Percentiles rank a stretch among this genome's conserved stretches.
Conservation (phyloP, 2,329 filamentous ascomycete species). For the Microdochium paspali region DNA sequence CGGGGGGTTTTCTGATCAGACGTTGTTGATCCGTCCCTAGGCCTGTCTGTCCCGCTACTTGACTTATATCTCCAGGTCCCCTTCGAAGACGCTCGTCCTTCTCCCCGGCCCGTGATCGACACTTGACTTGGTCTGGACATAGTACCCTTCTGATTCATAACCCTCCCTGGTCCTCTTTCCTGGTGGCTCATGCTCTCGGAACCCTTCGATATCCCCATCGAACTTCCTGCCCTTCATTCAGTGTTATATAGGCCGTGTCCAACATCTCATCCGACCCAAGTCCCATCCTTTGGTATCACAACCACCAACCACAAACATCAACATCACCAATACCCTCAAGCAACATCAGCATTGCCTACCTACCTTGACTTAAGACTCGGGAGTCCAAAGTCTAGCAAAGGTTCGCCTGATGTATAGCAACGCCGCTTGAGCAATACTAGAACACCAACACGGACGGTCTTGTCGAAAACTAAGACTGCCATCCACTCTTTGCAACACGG, state of each 20-base stretch:
- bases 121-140: neutral
- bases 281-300: conserved; percentile 6
- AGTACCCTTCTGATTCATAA: neutral
- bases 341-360: neutral
- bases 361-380: neutral
- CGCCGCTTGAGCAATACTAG: neutral
- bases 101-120: conserved; percentile 1
- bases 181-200: conserved; percentile 11
- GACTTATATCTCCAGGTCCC: conserved; percentile 1
- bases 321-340: neutral
- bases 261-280: conserved; percentile 9
- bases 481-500: conserved; percentile 21
- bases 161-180: neutral
- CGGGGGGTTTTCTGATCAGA: neutral
- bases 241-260: conserved; percentile 14
- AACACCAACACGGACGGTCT: conserved; percentile 6
- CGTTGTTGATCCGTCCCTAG: neutral
- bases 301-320: conserved; percentile 10
- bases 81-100: neutral
- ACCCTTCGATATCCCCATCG: conserved; percentile 15
- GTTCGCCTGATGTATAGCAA: neutral
- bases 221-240: conserved; percentile 23
- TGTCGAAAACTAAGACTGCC: conserved; percentile 17
- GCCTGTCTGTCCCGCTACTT: neutral
- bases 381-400: neutral